A percentile compares a stretch with the other conserved stretches of the same genome.
phyloP scores from a whole-genome alignment of 768 basidiomycete genomes.

The Daedaleopsis sinensis region DNA sequence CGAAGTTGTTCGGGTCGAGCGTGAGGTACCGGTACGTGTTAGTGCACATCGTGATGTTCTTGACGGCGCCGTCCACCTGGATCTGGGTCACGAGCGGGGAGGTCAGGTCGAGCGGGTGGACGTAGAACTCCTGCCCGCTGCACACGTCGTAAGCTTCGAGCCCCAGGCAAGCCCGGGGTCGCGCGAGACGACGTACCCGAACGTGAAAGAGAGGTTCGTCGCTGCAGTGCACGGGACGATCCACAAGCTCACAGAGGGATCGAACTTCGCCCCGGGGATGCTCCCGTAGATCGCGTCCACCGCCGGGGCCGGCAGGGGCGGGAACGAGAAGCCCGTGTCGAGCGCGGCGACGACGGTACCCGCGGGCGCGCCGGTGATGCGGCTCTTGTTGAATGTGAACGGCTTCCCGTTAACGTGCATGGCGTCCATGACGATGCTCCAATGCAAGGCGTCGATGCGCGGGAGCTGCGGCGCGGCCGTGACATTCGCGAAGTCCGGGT shows the following conservation, averaged over 20 bases:
- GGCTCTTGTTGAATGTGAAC: conserved; percentile 45
- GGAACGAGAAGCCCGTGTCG: conserved; percentile 34
- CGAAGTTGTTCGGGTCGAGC: conserved; percentile 17
- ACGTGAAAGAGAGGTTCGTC: conserved; percentile 32
- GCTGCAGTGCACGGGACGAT: conserved; percentile 34
- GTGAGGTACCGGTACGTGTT: conserved; percentile 31
- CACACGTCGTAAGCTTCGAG: not conserved
- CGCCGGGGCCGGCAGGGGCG: conserved; percentile 27
- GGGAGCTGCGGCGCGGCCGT: conserved; percentile 25
- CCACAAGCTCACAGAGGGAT: conserved; percentile 28
- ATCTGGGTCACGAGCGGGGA: conserved; percentile 23
- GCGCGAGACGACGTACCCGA: conserved; percentile 25
- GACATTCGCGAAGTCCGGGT: conserved; percentile 22
- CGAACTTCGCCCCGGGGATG: conserved; percentile 33
- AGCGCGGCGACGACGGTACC: conserved; percentile 31
- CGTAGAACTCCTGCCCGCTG: conserved; percentile 42
- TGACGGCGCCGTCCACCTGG: not conserved
- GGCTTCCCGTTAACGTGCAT: conserved; percentile 56
- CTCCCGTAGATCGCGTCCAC: conserved; percentile 35
- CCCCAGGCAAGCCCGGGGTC: not conserved
- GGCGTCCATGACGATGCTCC: conserved; percentile 35
- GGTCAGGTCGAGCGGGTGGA: conserved; percentile 39
- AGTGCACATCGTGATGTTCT: conserved; percentile 30
- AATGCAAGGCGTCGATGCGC: conserved; percentile 41
- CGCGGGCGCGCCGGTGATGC: conserved; percentile 19